These are phyloP conservation scores for Claviceps arundinis DNA, from an alignment of 2,329 filamentous ascomycete species.

Conservation along the genomic window DNA sequence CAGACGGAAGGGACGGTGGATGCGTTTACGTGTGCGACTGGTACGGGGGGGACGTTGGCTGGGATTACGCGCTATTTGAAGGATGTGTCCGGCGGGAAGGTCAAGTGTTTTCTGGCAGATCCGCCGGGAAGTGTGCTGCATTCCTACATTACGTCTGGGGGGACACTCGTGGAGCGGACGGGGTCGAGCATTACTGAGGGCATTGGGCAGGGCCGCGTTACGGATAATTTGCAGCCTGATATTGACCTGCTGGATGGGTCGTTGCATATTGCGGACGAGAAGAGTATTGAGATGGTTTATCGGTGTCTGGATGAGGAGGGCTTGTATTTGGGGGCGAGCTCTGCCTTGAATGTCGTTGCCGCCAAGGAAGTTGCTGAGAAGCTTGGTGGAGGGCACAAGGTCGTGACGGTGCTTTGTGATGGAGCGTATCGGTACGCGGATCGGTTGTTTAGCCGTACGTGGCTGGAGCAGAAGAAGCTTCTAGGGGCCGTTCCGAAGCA, in stretches of 20 bases:
- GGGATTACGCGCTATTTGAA: conserved; percentile 84
- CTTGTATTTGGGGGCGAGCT: conserved; percentile 87
- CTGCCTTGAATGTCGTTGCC: conserved; percentile 85
- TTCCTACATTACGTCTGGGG: conserved; percentile 77
- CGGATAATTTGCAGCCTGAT: conserved; percentile 84
- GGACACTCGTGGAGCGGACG: conserved; percentile 64
- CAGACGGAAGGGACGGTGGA: conserved; percentile 80
- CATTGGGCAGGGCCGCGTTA: conserved; percentile 90
- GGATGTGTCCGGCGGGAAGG: conserved; percentile 60
- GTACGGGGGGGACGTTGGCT: conserved; percentile 82
- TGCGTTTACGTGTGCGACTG: conserved; percentile 90
- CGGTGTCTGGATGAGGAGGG: conserved; percentile 91
- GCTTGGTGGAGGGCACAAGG: conserved; percentile 74
- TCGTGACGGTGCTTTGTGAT: conserved; percentile 89
- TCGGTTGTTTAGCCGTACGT: conserved; percentile 79
- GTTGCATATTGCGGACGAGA: conserved; percentile 75
- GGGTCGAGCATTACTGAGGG: conserved; percentile 94
- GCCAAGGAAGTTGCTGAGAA: conserved; percentile 88
- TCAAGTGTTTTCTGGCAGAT: conserved; percentile 84
- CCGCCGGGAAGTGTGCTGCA: conserved; percentile 88
- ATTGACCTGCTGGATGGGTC: conserved; percentile 75
- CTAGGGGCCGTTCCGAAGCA: conserved; percentile 69
- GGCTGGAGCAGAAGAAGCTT: conserved; percentile 78
- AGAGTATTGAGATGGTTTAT: conserved; percentile 97
- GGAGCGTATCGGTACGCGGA: conserved; percentile 97